Evolutionary conservation across 177 flowering plant genomes (phyloP).

Genomic region (Telopea speciosissima): DNA sequence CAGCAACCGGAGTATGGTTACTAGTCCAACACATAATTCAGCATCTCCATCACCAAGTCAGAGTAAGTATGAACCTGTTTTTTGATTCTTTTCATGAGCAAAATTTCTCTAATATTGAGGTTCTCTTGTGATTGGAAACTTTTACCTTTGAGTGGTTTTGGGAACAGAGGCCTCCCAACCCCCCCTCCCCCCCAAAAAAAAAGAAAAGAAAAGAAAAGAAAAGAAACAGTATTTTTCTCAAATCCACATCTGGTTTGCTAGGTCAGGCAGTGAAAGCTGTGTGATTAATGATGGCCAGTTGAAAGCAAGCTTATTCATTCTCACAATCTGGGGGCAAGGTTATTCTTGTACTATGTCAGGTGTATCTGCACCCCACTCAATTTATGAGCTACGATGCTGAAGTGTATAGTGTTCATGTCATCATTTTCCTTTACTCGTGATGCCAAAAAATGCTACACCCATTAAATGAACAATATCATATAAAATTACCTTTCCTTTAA

Average conservation of each 20-base stretch:
- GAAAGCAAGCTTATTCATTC: background rate
- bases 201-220: too few relatives aligned
- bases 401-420: too few relatives aligned
- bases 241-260: background rate
- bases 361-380: too few relatives aligned
- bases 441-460: too few relatives aligned
- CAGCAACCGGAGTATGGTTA: slow-evolving; percentile 61
- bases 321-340: background rate
- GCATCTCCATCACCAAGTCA: slow-evolving; percentile 72
- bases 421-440: too few relatives aligned
- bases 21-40: slow-evolving; percentile 86
- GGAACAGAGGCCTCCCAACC: background rate
- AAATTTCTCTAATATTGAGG: too few relatives aligned
- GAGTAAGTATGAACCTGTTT: slow-evolving; percentile 42
- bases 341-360: too few relatives aligned
- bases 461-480: too few relatives aligned
- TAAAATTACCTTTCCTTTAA: too few relatives aligned
- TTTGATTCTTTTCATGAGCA: background rate
- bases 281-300: background rate
- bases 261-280: background rate
- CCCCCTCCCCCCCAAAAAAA: too few relatives aligned
- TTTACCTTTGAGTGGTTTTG: background rate
- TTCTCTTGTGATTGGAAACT: background rate
- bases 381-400: too few relatives aligned
- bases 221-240: too few relatives aligned